A percentile compares a stretch with the other conserved stretches of the same genome.
phyloP scores from a whole-genome alignment of 352 stramenopile genomes.

The Pythium vanterpoolii region DNA sequence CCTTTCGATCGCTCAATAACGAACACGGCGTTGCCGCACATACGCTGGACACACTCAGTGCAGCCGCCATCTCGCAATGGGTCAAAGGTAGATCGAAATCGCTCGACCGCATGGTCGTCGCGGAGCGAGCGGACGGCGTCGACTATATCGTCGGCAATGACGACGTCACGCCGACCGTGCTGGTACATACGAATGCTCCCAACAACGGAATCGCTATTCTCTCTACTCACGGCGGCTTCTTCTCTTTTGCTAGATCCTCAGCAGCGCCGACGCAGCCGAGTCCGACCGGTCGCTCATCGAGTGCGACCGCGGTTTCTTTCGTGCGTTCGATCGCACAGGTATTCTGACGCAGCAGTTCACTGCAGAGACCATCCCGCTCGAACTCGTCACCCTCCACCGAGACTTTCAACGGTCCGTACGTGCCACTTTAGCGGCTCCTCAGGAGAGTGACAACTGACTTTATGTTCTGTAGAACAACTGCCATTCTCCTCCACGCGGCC shows the following conservation, averaged over 20 bases:
- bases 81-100: constrained; percentile 7
- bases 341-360: constrained; percentile 51
- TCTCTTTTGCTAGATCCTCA: neutral
- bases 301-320: constrained; percentile 46
- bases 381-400: neutral
- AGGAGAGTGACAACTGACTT: neutral
- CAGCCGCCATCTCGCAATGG: constrained; percentile 9
- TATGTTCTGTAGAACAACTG: neutral
- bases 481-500: constrained; percentile 2
- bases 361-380: constrained; percentile 50
- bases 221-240: too few relatives aligned
- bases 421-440: neutral
- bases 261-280: neutral
- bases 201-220: too few relatives aligned
- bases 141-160: constrained; percentile 2
- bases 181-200: constrained; percentile 1
- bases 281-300: constrained; percentile 17
- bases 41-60: neutral
- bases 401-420: constrained; percentile 12
- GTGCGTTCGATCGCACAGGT: constrained; percentile 33
- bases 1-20: constrained; percentile 40
- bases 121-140: neutral
- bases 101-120: constrained; percentile 7
- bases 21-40: neutral
- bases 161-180: neutral